phyloP scores from a whole-genome alignment of 1,284 basidiomycete genomes.

The Ustilago bromivora region DNA sequence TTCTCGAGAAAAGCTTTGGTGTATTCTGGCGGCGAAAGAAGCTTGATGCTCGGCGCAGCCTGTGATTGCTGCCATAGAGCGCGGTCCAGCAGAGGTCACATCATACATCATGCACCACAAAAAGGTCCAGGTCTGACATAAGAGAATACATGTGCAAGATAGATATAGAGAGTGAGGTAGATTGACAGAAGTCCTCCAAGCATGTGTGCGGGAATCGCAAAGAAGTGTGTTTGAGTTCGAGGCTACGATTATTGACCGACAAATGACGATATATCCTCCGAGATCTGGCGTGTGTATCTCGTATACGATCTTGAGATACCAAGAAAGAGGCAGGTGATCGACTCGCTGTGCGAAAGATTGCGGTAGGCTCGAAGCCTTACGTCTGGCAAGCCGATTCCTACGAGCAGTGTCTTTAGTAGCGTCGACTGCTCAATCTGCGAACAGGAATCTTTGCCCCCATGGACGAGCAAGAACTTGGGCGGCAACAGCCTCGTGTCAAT shows the following conservation, averaged over 20 bases:
- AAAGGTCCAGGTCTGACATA: not conserved
- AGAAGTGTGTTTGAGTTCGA: not conserved
- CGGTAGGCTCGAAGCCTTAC: constrained; percentile 68
- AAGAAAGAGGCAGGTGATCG: constrained; percentile 63
- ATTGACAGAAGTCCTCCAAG: not conserved
- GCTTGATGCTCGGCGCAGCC: not conserved
- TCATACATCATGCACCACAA: not conserved
- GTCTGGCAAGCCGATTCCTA: constrained; percentile 70
- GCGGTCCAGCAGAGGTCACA: not conserved
- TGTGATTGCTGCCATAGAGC: not conserved
- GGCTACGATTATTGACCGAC: constrained; percentile 30
- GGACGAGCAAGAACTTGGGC: constrained; percentile 69
- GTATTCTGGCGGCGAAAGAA: not conserved
- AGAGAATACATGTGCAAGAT: not conserved
- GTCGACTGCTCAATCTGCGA: constrained; percentile 68
- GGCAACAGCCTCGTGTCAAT: constrained; percentile 69
- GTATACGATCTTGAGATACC: constrained; percentile 62
- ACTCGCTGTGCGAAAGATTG: constrained; percentile 69
- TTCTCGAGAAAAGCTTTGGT: not conserved
- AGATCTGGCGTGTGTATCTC: constrained; percentile 69
- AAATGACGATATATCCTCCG: constrained; percentile 55
- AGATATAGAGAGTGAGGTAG: not conserved
- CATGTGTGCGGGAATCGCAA: not conserved
- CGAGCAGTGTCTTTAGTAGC: constrained; percentile 70
- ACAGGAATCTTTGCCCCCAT: constrained; percentile 70